Conservation (phyloP, 208 protist genomes). For the Endotrypanum monterogeii region DNA sequence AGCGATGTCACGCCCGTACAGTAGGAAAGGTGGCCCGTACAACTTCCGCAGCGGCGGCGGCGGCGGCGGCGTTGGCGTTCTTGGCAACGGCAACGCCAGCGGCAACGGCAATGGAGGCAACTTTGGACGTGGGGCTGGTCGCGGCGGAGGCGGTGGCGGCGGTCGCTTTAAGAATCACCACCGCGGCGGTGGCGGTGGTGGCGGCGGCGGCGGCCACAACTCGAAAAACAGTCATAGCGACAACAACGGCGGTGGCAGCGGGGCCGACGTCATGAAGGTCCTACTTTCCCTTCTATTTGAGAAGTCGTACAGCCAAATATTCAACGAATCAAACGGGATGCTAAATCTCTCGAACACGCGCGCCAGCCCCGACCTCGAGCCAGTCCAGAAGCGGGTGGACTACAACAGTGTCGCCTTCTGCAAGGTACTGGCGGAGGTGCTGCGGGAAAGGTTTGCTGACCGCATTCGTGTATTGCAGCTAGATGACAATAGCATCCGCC, state of each 20-base stretch:
- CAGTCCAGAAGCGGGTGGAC: slow-evolving; percentile 72
- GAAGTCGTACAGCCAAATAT: slow-evolving; percentile 55
- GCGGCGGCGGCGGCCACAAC: slow-evolving; percentile 24
- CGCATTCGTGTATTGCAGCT: slow-evolving; percentile 63
- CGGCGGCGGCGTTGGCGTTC: slow-evolving; percentile 12
- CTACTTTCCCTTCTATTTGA: slow-evolving; percentile 80
- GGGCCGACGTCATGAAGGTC: slow-evolving; percentile 76
- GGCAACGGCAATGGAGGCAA: background rate
- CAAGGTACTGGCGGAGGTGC: slow-evolving; percentile 63
- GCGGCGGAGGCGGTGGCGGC: slow-evolving; percentile 21
- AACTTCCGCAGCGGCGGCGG: slow-evolving; percentile 5
- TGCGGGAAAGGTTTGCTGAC: slow-evolving; percentile 62
- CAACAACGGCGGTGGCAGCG: slow-evolving; percentile 31
- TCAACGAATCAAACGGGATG: slow-evolving; percentile 46
- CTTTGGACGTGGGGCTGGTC: slow-evolving; percentile 5
- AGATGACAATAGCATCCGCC: slow-evolving; percentile 73
- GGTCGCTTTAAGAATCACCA: slow-evolving; percentile 3
- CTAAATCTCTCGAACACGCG: slow-evolving; percentile 68
- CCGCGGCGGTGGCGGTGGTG: slow-evolving; percentile 12
- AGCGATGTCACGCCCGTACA: slow-evolving; percentile 67
- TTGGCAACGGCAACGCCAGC: slow-evolving; percentile 22
- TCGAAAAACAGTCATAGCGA: slow-evolving; percentile 25
- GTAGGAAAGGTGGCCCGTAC: slow-evolving; percentile 33
- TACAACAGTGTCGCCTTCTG: slow-evolving; percentile 87
- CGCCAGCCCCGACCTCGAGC: slow-evolving; percentile 55